phyloP scores from a whole-genome alignment of 805 yeast genomes.

The Saturnispora diversa region DNA sequence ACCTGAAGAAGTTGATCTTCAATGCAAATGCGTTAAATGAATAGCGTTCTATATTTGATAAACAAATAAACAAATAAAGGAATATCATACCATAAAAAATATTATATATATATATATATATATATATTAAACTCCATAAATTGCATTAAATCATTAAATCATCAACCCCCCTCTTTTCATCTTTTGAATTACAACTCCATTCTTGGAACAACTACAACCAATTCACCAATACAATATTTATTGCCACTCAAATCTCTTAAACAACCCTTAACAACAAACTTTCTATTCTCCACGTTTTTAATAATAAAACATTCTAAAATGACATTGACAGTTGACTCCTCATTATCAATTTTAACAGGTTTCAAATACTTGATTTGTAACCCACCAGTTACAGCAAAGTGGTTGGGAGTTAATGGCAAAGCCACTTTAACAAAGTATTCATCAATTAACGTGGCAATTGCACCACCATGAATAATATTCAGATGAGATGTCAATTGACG shows the following conservation, averaged over 20 bases:
- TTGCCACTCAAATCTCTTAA: conserved; percentile 16
- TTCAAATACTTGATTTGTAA: conserved; percentile 35
- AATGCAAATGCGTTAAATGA: too few species aligned
- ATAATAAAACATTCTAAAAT: conserved; percentile 21
- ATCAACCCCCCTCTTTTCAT: too few species aligned
- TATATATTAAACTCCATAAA: too few species aligned
- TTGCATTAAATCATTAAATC: too few species aligned
- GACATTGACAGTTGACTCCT: conserved; percentile 15
- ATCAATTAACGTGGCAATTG: conserved; percentile 44
- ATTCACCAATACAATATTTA: conserved; percentile 20
- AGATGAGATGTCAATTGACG: conserved; percentile 38
- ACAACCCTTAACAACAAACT: conserved; percentile 20
- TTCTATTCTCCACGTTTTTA: conserved; percentile 12
- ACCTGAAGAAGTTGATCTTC: too few species aligned
- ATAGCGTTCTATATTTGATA: too few species aligned
- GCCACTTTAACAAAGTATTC: conserved; percentile 47
- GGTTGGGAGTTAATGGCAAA: conserved; percentile 37
- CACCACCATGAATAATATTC: conserved; percentile 47
- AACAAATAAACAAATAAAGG: too few species aligned
- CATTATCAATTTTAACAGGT: conserved; percentile 20
- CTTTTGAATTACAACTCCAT: neutral
- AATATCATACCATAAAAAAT: too few species aligned
- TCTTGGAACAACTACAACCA: conserved; percentile 24
- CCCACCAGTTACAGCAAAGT: conserved; percentile 43
- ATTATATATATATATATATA: too few species aligned